Percentiles rank a stretch among this genome's conserved stretches.
Conservation (phyloP, 176 grass and related monocot genomes). For the Musa troglodytarum region DNA sequence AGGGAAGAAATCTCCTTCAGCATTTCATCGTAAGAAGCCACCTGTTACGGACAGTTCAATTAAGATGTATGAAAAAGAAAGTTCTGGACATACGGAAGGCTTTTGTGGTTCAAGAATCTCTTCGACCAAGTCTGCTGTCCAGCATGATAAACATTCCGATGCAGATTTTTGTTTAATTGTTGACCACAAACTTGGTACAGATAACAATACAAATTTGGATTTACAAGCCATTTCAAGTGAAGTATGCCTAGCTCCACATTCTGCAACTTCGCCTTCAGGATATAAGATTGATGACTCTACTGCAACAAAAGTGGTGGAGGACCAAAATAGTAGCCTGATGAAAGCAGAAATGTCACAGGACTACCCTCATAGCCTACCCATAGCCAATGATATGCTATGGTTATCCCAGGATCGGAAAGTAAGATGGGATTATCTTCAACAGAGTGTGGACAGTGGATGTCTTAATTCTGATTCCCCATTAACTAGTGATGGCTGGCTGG, state of each 20-base stretch:
- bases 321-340: background rate
- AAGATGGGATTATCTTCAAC: conserved; percentile 21
- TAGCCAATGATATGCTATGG: background rate
- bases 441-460: conserved; percentile 15
- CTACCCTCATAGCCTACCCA: background rate
- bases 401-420: conserved; percentile 4
- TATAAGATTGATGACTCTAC: background rate
- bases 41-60: background rate
- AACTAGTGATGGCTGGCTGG: conserved; percentile 20
- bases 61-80: background rate
- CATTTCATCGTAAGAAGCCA: background rate
- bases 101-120: background rate
- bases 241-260: background rate
- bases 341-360: background rate
- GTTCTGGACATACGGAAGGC: background rate
- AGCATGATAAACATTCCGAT: background rate
- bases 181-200: background rate
- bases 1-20: background rate
- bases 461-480: conserved; percentile 12
- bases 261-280: background rate
- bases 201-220: background rate
- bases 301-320: background rate
- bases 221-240: background rate
- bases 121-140: background rate
- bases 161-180: background rate